Percentiles rank a stretch among this genome's conserved stretches.
These are phyloP conservation scores for Aureobasidium musti DNA, from an alignment of 2,329 filamentous ascomycete genomes.

Conservation along the genomic window DNA sequence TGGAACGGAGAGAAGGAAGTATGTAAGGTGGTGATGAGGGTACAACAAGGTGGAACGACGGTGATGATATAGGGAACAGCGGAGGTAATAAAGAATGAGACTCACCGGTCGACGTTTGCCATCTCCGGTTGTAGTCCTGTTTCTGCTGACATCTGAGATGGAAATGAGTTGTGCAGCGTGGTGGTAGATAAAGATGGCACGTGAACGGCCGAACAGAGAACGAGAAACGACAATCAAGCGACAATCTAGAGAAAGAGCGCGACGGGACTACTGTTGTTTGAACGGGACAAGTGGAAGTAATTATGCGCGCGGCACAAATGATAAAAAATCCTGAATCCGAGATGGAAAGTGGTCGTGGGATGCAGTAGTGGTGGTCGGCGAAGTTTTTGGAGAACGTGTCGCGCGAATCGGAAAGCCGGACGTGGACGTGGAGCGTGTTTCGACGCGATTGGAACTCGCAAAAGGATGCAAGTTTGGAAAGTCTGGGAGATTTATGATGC, in stretches of 20 bases:
- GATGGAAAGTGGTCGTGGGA: slow-evolving; percentile 5
- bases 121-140: slow-evolving; percentile 30
- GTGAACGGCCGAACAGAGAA: slow-evolving; percentile 25
- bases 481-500: slow-evolving; percentile 14
- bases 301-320: slow-evolving; percentile 27
- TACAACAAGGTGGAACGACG: background rate
- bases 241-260: slow-evolving; percentile 22
- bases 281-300: slow-evolving; percentile 2
- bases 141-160: slow-evolving; percentile 27
- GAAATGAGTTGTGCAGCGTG: slow-evolving; percentile 13
- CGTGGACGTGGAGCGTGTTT: slow-evolving; percentile 28
- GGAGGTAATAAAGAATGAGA: slow-evolving; percentile 41
- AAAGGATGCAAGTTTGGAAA: slow-evolving; percentile 25
- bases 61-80: slow-evolving; percentile 17
- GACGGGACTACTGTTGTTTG: slow-evolving; percentile 25
- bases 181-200: slow-evolving; percentile 24
- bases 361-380: background rate
- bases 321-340: slow-evolving; percentile 18
- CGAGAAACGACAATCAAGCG: slow-evolving; percentile 26
- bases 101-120: slow-evolving; percentile 61
- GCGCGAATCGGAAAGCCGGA: slow-evolving; percentile 29
- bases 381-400: slow-evolving; percentile 12
- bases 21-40: slow-evolving; percentile 20
- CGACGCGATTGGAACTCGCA: slow-evolving; percentile 26
- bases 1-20: slow-evolving; percentile 24